Evolutionary conservation across 768 basidiomycete genomes (phyloP), one percentile per base, ranked within the genome.

Genomic region (Termitomyces sp.): DNA sequence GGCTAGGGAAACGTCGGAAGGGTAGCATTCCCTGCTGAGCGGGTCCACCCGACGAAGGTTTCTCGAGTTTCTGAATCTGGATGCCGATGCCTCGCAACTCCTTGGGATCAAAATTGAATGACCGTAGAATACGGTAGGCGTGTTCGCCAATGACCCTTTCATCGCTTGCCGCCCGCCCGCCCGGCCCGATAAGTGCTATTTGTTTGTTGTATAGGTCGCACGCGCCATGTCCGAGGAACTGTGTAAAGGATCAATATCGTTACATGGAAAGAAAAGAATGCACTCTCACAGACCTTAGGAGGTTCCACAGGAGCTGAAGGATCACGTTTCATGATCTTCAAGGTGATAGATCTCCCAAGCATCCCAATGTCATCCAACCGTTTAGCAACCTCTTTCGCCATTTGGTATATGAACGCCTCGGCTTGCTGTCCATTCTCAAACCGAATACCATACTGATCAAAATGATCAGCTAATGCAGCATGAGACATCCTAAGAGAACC

Each of bases 11-110:
- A 43, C 63, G 54, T 38, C 61, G 75, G 69, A 95, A 95, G 0
- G 80, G 74, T 29, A 94, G 69, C 12, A 75, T 74, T 2, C 73
- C 79, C 66, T 94, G 93, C 16, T 77, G 75, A 10, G 68, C 64
- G 14, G 61, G 64, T 23, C 67, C 65, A 4, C 64, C 54, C 2
- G 67, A 73, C 1, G 72, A 70, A 16, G 68, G 63, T 7, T 78
- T 74, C 70, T 97, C 93, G 5, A 98, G 78, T 68, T 95, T 98
- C 65, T 89, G 86, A 12, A 98, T 83, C 64, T 95, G 93, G 8
- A 98, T 87, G 0, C 92, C 94, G 55, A 98, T 82, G 1, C 96
- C 96, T 21, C 96, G 81, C n/a, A 98, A 74, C 60, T 98, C 96
- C 57, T 77, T 82, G 0, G 94, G 85, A 60, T 93, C 89, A 49